Base-by-base conservation (phyloP, 2,329 filamentous ascomycete genomes). In the Phaeophleospora eucalypticola region DNA sequence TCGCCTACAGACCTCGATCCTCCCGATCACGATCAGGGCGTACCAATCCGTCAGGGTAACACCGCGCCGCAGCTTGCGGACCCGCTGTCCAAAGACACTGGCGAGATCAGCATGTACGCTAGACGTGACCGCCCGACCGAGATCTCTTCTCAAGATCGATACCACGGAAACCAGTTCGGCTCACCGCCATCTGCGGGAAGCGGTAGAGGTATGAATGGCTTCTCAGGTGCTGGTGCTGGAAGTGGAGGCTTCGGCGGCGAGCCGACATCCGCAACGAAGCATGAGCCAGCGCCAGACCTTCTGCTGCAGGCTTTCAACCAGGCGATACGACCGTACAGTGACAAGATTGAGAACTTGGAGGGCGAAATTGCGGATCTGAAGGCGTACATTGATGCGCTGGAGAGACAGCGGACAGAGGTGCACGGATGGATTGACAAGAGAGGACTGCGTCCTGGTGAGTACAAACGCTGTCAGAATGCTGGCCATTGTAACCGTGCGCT, bases 311-410 rank as follows among this genome's bases (percentile, higher is more conserved):
- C 75, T 44, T 78, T 78, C 70, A 76, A 77, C 58, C 72, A 75
- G 59, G 73, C 75, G 12, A 65, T 78, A 29, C 64, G 71, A 37
- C 75, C 75, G 8, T 75, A 77, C 60, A 70, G 66, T n/a, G 74
- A 76, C 43, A 73, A 75, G 65, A 75, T 77, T 43, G 74, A 77
- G 55, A 66, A 69, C 47, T 63, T 78, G 49, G 74, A 77, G 64
- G 67, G 60, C 49, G 72, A 78, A 65, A 65, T 77, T 40, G 71
- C 71, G 43, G 75, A 78, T 57, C 60, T 76, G 62, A 68, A 71
- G 75, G 82, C 94, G 41, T 98, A 98, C 63, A 90, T 78, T 42
- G 72, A 76, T 60, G 68, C 73, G 59, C 61, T 78, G 52, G 74
- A 78, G 63, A 64, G 69, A 52, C 72, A 77, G 68, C 66, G 74